Evolutionary conservation across 2,329 filamentous ascomycete genomes (phyloP).

Genomic region (Lecanoromycetidae sp.): DNA sequence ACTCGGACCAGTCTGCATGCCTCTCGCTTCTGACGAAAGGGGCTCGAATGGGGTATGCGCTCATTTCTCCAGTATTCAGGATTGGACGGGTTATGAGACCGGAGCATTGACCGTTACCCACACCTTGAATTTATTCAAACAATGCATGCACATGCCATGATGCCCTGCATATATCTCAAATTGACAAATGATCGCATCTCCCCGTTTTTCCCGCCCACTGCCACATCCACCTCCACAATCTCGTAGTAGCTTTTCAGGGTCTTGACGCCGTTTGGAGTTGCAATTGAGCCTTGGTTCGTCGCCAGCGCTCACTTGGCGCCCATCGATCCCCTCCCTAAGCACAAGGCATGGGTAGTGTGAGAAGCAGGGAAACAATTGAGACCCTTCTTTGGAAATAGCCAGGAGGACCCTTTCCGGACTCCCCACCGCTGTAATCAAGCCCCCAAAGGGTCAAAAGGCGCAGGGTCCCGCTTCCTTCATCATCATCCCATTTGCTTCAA

Average conservation of each 20-base stretch:
- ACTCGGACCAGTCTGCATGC: not conserved
- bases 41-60: not conserved
- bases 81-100: not conserved
- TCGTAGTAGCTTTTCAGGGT: too few species aligned
- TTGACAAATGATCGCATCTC: not conserved
- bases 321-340: too few species aligned
- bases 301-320: not conserved
- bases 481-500: constrained; percentile 4
- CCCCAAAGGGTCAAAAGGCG: constrained; percentile 9
- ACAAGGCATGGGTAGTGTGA: too few species aligned
- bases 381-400: constrained; percentile 2
- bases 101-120: not conserved
- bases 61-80: not conserved
- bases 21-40: not conserved
- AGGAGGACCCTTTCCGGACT: constrained; percentile 5
- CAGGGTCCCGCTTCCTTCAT: constrained; percentile 9
- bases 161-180: not conserved
- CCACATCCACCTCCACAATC: too few species aligned
- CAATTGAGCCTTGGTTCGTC: not conserved
- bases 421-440: constrained; percentile 4
- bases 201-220: not conserved
- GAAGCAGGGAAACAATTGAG: not conserved
- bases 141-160: too few species aligned
- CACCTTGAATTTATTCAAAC: not conserved
- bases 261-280: not conserved